phyloP scores from a whole-genome alignment of 176 grass and related monocot species.

The Miscanthus lutarioriparius region DNA sequence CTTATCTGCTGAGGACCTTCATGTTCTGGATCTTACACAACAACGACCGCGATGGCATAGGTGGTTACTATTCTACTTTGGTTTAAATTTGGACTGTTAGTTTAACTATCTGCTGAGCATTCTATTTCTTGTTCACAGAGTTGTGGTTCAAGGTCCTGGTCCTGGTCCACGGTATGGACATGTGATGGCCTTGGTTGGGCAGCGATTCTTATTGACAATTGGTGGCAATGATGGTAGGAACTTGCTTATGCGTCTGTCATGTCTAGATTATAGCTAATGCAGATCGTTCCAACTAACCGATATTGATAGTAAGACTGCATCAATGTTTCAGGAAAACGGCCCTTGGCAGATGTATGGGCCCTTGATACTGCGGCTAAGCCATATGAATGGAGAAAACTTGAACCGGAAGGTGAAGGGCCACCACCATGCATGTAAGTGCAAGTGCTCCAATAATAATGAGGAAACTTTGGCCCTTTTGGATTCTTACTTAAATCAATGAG shows the following conservation, averaged over 20 bases:
- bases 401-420: constrained; percentile 97
- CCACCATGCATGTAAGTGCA: constrained; percentile 94
- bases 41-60: constrained; percentile 94
- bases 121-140: constrained; percentile 49
- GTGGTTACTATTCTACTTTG: constrained; percentile 37
- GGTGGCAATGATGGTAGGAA: constrained; percentile 96
- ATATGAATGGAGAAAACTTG: constrained; percentile 97
- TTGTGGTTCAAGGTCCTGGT: constrained; percentile 93
- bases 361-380: constrained; percentile 97
- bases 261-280: constrained; percentile 15
- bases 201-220: constrained; percentile 92
- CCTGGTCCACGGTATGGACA: constrained; percentile 94
- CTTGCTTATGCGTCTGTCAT: constrained; percentile 6
- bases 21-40: constrained; percentile 93
- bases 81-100: background rate
- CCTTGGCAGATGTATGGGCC: constrained; percentile 97
- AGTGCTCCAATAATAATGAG: constrained; percentile 23
- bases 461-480: background rate
- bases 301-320: constrained; percentile 23
- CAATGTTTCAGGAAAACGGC: constrained; percentile 69
- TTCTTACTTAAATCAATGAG: constrained; percentile 12
- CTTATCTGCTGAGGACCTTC: constrained; percentile 97
- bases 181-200: constrained; percentile 98
- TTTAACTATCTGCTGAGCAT: constrained; percentile 30
- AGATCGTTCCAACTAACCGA: constrained; percentile 1